Evolutionary conservation across 2,329 filamentous ascomycete genomes (phyloP).

Genomic region (Amauroascus verrucosus): DNA sequence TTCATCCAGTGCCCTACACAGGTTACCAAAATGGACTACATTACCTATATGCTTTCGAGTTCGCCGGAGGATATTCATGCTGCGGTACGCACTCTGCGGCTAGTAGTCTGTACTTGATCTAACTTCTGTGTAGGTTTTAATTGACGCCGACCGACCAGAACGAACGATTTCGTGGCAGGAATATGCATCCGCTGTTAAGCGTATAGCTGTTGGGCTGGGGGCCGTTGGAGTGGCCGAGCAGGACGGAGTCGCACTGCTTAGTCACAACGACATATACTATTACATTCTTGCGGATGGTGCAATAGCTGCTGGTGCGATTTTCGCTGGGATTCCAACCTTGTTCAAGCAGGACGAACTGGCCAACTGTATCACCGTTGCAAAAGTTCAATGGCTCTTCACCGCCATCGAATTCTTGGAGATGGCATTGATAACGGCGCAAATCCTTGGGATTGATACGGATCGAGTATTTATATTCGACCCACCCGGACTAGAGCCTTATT

Average conservation of each 20-base stretch:
- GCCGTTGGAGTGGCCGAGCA: neutral
- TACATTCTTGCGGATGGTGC: constrained; percentile 1
- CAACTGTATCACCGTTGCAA: neutral
- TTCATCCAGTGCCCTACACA: too few relatives aligned
- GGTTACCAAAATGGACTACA: neutral
- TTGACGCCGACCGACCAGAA: constrained; percentile 2
- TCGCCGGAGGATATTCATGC: neutral
- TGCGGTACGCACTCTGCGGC: neutral
- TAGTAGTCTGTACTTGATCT: neutral
- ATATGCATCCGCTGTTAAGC: neutral
- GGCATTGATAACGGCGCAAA: neutral
- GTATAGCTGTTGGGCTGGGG: neutral
- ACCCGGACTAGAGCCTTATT: constrained; percentile 1
- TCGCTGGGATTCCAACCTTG: neutral
- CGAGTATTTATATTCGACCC: neutral
- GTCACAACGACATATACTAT: constrained; percentile 1
- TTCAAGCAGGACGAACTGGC: neutral
- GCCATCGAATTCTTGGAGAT: neutral
- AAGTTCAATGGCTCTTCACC: neutral
- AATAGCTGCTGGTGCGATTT: neutral
- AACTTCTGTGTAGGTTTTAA: neutral
- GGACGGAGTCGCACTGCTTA: neutral
- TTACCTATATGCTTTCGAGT: neutral
- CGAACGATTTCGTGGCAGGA: constrained; percentile 1
- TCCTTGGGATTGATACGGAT: neutral